Evolutionary conservation across 2,329 filamentous ascomycete genomes (phyloP).

Genomic region (Corniculantispora saksenae): DNA sequence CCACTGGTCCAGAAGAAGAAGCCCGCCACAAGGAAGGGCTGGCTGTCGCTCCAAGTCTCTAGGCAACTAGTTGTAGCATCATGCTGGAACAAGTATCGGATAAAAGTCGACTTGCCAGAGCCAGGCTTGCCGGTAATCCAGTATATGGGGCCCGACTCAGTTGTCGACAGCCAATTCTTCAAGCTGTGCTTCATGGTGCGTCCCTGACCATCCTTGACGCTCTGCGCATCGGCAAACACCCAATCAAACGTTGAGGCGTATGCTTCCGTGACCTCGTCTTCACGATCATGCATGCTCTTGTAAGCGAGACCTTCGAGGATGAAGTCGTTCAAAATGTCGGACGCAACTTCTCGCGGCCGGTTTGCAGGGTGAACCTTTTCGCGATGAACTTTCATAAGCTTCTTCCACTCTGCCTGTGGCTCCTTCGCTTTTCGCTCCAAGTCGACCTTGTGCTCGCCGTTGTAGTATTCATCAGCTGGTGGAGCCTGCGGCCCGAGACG

Average conservation of each 20-base stretch:
- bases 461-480: constrained; percentile 3
- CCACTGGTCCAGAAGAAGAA: constrained; percentile 51
- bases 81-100: constrained; percentile 39
- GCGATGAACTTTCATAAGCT: neutral
- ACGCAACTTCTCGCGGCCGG: constrained; percentile 20
- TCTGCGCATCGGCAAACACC: constrained; percentile 31
- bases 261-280: constrained; percentile 33
- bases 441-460: neutral
- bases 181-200: constrained; percentile 24
- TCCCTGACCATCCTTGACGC: neutral
- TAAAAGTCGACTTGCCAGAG: constrained; percentile 48
- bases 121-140: constrained; percentile 46
- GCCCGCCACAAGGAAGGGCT: constrained; percentile 34
- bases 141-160: constrained; percentile 29
- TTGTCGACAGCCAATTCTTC: constrained; percentile 30
- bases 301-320: constrained; percentile 34
- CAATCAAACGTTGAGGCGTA: constrained; percentile 38
- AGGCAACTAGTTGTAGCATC: constrained; percentile 21
- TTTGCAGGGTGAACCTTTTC: neutral
- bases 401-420: neutral
- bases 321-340: constrained; percentile 32
- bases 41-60: constrained; percentile 27
- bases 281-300: constrained; percentile 34
- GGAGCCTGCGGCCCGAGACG: neutral
- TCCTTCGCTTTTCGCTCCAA: neutral